Base-by-base conservation (phyloP, 139 green algal species). In the Nannochloris sp. region DNA sequence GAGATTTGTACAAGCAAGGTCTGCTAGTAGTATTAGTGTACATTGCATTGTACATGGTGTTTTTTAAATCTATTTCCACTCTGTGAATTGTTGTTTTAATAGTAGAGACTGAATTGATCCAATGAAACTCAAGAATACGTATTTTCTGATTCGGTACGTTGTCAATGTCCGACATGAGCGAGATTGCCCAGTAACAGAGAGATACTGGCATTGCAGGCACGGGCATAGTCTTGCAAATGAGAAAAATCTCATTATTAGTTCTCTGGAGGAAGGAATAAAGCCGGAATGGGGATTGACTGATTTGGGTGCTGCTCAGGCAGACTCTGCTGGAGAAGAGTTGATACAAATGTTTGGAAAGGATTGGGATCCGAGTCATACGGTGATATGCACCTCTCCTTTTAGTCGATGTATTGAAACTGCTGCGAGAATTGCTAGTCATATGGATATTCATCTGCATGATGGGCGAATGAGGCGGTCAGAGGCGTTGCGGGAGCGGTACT, bases 401-500 rank as follows among this genome's bases (percentile, higher is more conserved):
- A 81, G 67, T 10, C 61, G 79, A n/a, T 72, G 75, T 0, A 1
- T 73, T 23, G 58, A 84, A 25, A 85, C 79, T 3, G 79, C 79
- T 3, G n/a, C 31, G 2, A 30, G 61, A 16, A 50, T 46, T 26
- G 61, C 55, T 33, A 33, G 13, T 30, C 59, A 72, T 40, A 60
- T 72, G 23, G 61, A 29, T 2, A 20, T 40, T 56, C 25, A 30
- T 59, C 48, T 20, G 5, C 23, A 28, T 6, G n/a, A 53, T 48
- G 14, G 0, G 2, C 16, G 36, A 16, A 40, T 48, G 20, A 23
- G 28, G 6, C 56, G 64, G 0, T 70, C 71, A 2, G 25, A 16
- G 0, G 66, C 76, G 63, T 59, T 86, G 49, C 59, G 62, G 16
- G 80, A 86, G 61, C 69, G 80, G 13, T 78, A 56, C 63, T 86